Evolutionary conservation across 2,329 filamentous ascomycete genomes (phyloP), one percentile per base, ranked within the genome.

Genomic region (Tolypocladium capitatum): DNA sequence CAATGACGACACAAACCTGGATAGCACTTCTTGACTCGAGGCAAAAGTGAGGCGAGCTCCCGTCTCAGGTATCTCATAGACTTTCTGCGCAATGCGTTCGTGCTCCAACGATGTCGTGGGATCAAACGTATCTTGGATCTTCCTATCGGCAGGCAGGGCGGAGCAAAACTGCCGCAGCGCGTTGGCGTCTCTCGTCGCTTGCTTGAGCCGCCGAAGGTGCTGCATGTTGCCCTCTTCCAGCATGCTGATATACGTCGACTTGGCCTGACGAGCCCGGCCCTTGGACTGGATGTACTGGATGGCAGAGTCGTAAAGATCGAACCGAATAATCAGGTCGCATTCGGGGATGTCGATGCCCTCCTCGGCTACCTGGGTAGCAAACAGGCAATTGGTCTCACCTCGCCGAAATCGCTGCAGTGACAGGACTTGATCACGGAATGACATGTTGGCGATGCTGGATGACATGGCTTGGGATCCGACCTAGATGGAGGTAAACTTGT

Each of bases 271-370:
- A 13, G 92, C 92, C 47, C 92, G 79, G 0, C 92, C 92, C 52
- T 88, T 79, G 14, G 90, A 96, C 63, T 98, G 92, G 20, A 97
- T 82, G 60, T 96, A 97, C 59, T 94, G 86, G 46, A 97, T 97
- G 63, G 95, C 81, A 0, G 91, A 96, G 11, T 76, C 74, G 64
- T 89, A 95, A 2, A 94, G 75, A 60, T 97, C 88, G 58, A 96
- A 98, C 2, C 90, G 68, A 50, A 85, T 71, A 30, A 84, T 70
- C 1, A 83, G 60, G 53, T 84, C 83, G 61, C 81, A 84, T 48
- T 82, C 78, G 0, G 81, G 80, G 43, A 84, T 76, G 55, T 84
- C 81, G 13, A 84, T 72, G 0, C 81, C 81, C 58, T 84, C 81
- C 56, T 84, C 81, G 0, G 76, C 80, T 2, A 84, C 76, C 0